A percentile compares a stretch with the other conserved stretches of the same genome.
These are phyloP conservation scores for Suillus clintonianus DNA, from an alignment of 768 basidiomycete species.

Conservation along the genomic window DNA sequence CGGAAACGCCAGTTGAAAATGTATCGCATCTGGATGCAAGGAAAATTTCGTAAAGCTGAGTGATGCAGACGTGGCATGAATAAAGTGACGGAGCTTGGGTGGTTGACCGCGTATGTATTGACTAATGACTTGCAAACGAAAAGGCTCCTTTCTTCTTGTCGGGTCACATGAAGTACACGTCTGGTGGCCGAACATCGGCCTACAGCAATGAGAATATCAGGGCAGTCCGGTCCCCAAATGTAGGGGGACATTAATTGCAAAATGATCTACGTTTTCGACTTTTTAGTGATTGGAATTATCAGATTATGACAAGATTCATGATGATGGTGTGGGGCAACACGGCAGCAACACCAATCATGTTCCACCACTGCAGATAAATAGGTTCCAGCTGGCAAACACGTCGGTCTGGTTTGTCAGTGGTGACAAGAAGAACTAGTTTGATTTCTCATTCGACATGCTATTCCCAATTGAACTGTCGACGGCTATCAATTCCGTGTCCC, in stretches of 20 bases:
- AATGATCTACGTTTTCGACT: not conserved
- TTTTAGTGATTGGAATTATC: not conserved
- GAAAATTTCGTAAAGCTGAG: constrained; percentile 63
- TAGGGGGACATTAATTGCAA: not conserved
- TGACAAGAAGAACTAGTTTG: too few relatives aligned
- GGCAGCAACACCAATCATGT: not conserved
- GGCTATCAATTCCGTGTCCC: not conserved
- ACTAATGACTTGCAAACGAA: not conserved
- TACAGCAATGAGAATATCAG: not conserved
- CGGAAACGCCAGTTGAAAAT: constrained; percentile 94
- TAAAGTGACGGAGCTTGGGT: too few relatives aligned
- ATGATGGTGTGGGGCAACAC: not conserved
- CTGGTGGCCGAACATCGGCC: not conserved
- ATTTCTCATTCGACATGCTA: not conserved
- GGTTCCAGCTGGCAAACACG: not conserved
- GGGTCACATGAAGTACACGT: not conserved
- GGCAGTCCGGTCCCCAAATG: not conserved
- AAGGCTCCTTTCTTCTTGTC: not conserved
- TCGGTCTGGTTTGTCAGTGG: not conserved
- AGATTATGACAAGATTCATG: not conserved
- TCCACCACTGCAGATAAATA: not conserved
- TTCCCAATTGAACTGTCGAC: not conserved
- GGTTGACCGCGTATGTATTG: not conserved
- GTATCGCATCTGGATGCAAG: constrained; percentile 97
- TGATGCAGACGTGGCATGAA: not conserved